phyloP scores from a whole-genome alignment of 495 filamentous ascomycete genomes.

The Talaromyces proteolyticus region DNA sequence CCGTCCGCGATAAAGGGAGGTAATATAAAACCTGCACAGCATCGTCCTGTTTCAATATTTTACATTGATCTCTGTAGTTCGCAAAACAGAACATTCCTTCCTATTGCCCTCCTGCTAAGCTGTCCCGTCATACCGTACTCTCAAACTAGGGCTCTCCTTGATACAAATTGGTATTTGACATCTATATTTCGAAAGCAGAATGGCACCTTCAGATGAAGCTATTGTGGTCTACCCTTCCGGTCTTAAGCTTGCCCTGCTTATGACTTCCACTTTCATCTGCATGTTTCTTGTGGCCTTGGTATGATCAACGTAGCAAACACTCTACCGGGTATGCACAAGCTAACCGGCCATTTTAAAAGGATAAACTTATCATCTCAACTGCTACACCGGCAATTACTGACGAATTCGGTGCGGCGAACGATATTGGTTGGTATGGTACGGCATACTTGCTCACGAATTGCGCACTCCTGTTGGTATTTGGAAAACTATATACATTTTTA shows the following conservation, averaged over 20 bases:
- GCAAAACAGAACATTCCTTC: too few relatives aligned
- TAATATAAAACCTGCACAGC: background rate
- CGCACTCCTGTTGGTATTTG: constrained; percentile 53
- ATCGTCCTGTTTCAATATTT: background rate
- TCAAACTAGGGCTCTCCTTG: too few relatives aligned
- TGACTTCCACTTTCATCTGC: constrained; percentile 35
- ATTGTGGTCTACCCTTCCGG: constrained; percentile 5
- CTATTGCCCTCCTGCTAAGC: too few relatives aligned
- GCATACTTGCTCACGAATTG: constrained; percentile 54
- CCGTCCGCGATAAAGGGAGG: background rate
- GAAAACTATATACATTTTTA: constrained; percentile 63
- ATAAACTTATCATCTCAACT: constrained; percentile 65
- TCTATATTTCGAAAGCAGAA: background rate
- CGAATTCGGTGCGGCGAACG: constrained; percentile 55
- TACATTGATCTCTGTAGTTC: background rate
- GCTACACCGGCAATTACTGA: constrained; percentile 66
- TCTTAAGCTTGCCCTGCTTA: constrained; percentile 30
- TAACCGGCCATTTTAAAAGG: constrained; percentile 13
- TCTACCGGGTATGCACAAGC: too few relatives aligned
- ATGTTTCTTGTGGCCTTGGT: constrained; percentile 47
- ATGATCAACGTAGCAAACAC: too few relatives aligned
- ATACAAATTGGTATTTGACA: too few relatives aligned
- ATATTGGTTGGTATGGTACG: constrained; percentile 62
- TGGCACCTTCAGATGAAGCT: background rate
- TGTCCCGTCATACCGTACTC: too few relatives aligned